phyloP scores from a whole-genome alignment of 2,329 filamentous ascomycete species.

The Botryotinia convoluta region DNA sequence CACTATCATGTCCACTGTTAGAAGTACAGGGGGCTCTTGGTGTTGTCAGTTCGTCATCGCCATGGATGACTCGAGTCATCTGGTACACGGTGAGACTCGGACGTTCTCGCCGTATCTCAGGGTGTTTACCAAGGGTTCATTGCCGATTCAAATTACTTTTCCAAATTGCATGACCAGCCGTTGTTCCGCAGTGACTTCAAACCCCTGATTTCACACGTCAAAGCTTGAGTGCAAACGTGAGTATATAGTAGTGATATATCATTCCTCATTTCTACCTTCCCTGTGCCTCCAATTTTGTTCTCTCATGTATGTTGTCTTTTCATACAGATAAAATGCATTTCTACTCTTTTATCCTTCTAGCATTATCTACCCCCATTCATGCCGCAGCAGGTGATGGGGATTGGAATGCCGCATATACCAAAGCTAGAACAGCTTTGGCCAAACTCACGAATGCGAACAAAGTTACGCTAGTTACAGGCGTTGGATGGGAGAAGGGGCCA shows the following conservation, averaged over 20 bases:
- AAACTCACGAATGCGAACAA: conserved; percentile 74
- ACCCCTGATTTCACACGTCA: background rate
- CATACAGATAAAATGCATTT: conserved; percentile 7
- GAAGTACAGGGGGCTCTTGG: background rate
- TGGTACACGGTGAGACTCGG: background rate
- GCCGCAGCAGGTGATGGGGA: conserved; percentile 32
- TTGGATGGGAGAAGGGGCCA: conserved; percentile 70
- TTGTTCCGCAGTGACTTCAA: background rate
- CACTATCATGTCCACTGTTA: background rate
- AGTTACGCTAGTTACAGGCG: conserved; percentile 74
- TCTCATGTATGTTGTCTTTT: background rate
- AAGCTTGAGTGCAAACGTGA: background rate
- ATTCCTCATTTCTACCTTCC: background rate
- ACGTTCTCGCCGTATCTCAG: background rate
- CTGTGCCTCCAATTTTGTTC: background rate
- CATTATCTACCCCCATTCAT: conserved; percentile 23
- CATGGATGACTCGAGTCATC: background rate
- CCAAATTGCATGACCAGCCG: conserved; percentile 10
- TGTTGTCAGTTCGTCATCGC: background rate
- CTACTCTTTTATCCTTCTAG: conserved; percentile 21
- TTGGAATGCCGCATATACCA: conserved; percentile 69
- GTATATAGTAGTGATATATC: background rate
- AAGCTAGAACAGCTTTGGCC: conserved; percentile 64
- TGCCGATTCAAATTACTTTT: background rate
- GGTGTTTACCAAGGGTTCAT: background rate